Evolutionary conservation across 2,329 filamentous ascomycete genomes (phyloP), one percentile per base, ranked within the genome.

Genomic region (Neopestalotiopsis sp.): DNA sequence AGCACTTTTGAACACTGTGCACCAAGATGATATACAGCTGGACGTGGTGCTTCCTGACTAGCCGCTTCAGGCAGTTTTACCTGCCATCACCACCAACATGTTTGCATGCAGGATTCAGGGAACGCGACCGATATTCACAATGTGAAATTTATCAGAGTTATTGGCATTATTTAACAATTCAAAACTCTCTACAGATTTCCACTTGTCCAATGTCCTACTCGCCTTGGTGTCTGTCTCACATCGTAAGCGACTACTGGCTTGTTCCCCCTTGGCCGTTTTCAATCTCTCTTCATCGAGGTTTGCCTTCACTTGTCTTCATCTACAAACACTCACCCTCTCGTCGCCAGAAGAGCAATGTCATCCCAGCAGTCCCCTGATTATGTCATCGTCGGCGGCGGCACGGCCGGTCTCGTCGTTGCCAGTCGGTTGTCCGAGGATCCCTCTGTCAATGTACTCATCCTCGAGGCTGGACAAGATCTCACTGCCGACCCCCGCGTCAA

Each of bases 311-410:
- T 5, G n/a, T 4, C 13, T 45, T 17, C 42, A 45, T 45, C n/a
- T 45, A 6, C 7, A 45, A 14, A 45, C 42, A 28, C 24, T 28
- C 24, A 28, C 24, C 42, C n/a, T 45, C n/a, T 45, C 10, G 6
- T 45, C 13, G n/a, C n/a, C 42, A 45, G 42, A 17, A 45, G 13
- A 45, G n/a, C 12, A 3, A 58, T 58, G 56, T 7, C 56, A 12
- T 58, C 20, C 7, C n/a, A 24, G 28, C n/a, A 24, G 56, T 30
- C 20, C 9, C n/a, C 56, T 20, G 20, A 70, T 49, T 70, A 65
- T 52, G 61, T 70, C 63, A 63, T 70, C 24, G 63, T 67, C 38
- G 69, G 69, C 34, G 69, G 69, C 45, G 69, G 69, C 62, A 70
- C 69, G 12, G 66, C 69, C 4, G 69, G 69, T 32, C 63, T 61